A percentile compares a stretch with the other conserved stretches of the same genome.
These are phyloP conservation scores for Claviceps sp. DNA, from an alignment of 2,329 filamentous ascomycete species.

Conservation along the genomic window DNA sequence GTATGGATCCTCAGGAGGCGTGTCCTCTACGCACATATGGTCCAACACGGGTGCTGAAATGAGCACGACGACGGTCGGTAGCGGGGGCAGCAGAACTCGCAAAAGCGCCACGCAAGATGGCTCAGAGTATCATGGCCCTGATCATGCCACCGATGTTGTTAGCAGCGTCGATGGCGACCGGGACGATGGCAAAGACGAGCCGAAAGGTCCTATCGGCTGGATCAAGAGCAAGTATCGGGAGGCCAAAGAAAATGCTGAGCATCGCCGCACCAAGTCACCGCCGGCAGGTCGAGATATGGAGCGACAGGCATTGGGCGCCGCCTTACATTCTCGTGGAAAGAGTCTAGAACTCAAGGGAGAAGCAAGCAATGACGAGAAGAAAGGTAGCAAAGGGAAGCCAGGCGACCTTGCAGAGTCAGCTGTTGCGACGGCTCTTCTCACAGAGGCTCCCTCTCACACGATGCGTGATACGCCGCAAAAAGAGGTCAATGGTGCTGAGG, in stretches of 20 bases:
- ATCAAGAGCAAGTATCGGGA: conserved; percentile 48
- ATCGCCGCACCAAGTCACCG: conserved; percentile 43
- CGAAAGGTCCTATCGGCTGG: conserved; percentile 41
- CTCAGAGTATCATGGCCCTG: conserved; percentile 27
- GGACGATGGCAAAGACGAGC: conserved; percentile 31
- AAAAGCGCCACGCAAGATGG: conserved; percentile 39
- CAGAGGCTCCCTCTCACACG: background rate
- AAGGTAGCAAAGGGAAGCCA: background rate
- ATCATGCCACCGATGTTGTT: conserved; percentile 21
- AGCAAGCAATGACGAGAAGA: conserved; percentile 11
- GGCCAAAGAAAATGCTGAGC: conserved; percentile 42
- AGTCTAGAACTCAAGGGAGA: conserved; percentile 35
- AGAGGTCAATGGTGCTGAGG: background rate
- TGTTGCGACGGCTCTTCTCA: background rate
- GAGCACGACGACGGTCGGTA: conserved; percentile 57
- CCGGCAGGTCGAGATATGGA: conserved; percentile 23
- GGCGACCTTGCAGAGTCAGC: background rate
- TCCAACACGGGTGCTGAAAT: conserved; percentile 49
- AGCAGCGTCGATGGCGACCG: conserved; percentile 26
- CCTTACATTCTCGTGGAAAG: conserved; percentile 27
- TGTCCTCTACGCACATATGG: conserved; percentile 37
- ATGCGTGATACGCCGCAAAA: background rate
- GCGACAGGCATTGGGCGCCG: conserved; percentile 14
- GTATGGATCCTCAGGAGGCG: conserved; percentile 25
- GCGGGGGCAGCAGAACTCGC: conserved; percentile 34